Base-by-base conservation (phyloP, 2,329 filamentous ascomycete genomes). In the Ophiosphaerella korrae region DNA sequence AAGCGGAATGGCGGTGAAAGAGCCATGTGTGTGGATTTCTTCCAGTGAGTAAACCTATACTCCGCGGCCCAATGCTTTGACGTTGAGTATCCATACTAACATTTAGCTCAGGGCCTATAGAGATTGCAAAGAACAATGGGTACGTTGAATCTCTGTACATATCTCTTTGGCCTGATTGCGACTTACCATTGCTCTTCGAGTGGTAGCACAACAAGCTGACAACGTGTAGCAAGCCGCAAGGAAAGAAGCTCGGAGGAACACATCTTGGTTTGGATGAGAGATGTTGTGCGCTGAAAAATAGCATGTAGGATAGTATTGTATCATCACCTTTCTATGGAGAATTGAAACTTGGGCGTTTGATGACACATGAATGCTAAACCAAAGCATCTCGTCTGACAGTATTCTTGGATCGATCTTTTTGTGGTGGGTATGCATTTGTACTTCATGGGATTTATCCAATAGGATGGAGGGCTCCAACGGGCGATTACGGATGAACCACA, bases 41-140 rank as follows among this genome's bases (percentile, higher is more conserved):
- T 99, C 71, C 90, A 97, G 92, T 97, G 73, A 53, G 67, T 53
- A 34, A 18, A 21, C 24, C 7, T 5, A 8, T 29, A 26, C 5
- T 21, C 11, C 23, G 32, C 33, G 18, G 6, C 7, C 9, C 26
- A 32, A 13, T 34, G 33, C 13, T 12, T 12, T 23, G 11, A 11
- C 5, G 45, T 53, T 36, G 54, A 32, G n/a, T 2, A 26, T 24
- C 3, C 3, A 18, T 43, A 24, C 26, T n/a, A 35, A 47, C 23
- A 14, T 11, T 5, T 26, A 23, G 14, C 11, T 9, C 34, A 96
- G 92, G 76, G 92, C 92, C 43, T 97, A 97, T 74, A 85, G 92
- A 52, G 91, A 95, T 57, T 97, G 93, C 77, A 97, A 97, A 75
- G 92, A 96, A 77, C 83, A 87, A 78, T 97, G 92, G 92, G 92